phyloP scores from a whole-genome alignment of 1,139 yeast genomes.

The Magnusiomyces suaveolens region DNA sequence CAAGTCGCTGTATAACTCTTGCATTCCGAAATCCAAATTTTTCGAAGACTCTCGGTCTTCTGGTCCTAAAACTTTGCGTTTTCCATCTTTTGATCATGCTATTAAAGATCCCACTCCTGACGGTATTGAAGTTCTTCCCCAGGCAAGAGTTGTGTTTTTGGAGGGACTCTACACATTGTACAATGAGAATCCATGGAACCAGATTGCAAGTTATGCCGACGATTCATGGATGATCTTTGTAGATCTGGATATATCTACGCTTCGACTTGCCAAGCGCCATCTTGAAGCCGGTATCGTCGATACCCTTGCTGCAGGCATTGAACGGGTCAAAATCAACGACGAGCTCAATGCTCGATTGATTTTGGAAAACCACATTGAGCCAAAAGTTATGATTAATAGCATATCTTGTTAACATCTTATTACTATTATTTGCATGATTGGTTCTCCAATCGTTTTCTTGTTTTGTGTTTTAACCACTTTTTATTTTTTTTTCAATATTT shows the following conservation, averaged over 20 bases:
- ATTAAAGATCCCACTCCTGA: constrained; percentile 50
- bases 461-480: no score
- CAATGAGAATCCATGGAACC: constrained; percentile 29
- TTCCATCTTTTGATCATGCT: constrained; percentile 70
- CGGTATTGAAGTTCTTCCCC: constrained; percentile 38
- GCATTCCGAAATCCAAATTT: neutral
- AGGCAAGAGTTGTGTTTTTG: constrained; percentile 41
- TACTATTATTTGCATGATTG: no score
- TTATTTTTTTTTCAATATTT: no score
- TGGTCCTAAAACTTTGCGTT: constrained; percentile 1
- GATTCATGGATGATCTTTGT: constrained; percentile 37
- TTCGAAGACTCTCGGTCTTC: neutral
- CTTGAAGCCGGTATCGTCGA: constrained; percentile 55
- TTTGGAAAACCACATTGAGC: constrained; percentile 34
- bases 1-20: constrained; percentile 4
- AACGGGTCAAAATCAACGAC: constrained; percentile 61
- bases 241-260: constrained; percentile 39
- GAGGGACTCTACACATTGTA: constrained; percentile 35
- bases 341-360: constrained; percentile 55
- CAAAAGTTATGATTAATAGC: neutral
- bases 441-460: no score
- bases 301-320: constrained; percentile 49
- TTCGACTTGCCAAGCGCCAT: constrained; percentile 64
- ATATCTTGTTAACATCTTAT: no score
- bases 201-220: constrained; percentile 27